Percentiles rank a stretch among this genome's conserved stretches.
These are phyloP conservation scores for Thymus mandschuricus DNA, from an alignment of 257 asterid genomes.

Conservation along the genomic window DNA sequence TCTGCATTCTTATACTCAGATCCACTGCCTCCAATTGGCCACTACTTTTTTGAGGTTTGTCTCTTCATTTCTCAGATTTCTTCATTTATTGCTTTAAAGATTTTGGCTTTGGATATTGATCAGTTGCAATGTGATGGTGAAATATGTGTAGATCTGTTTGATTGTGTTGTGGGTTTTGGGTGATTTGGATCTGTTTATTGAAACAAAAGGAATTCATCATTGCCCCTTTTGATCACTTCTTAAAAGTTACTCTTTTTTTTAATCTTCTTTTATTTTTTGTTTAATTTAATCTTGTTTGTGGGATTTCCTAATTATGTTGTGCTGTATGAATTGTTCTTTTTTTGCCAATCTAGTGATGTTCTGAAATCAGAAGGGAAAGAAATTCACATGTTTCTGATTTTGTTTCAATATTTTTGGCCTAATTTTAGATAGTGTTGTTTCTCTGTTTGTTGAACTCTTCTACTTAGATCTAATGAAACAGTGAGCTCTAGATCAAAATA, in stretches of 20 bases:
- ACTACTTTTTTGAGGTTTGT: background rate
- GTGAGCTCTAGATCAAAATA: background rate
- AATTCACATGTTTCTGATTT: conserved; percentile 10
- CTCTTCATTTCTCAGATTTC: background rate
- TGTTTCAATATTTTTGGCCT: background rate
- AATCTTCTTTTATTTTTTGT: background rate
- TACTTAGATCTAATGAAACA: conserved; percentile 26
- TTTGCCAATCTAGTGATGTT: no score
- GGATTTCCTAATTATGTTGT: conserved; percentile 5
- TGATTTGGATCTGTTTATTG: conserved; percentile 15
- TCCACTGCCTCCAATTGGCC: background rate
- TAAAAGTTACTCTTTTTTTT: background rate
- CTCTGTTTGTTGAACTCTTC: background rate
- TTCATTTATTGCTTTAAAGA: background rate
- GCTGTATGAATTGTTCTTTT: no score
- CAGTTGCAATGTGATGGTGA: conserved; percentile 30
- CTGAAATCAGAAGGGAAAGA: no score
- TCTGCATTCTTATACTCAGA: background rate
- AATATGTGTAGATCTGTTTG: conserved; percentile 32
- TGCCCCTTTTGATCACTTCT: conserved; percentile 17
- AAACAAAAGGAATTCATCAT: no score
- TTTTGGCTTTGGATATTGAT: conserved; percentile 14
- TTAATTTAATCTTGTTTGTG: conserved; percentile 13
- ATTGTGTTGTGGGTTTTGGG: conserved; percentile 10
- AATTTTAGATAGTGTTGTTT: conserved; percentile 11